Percentiles rank a stretch among this genome's conserved stretches.
Evolutionary conservation across 352 stramenopile genomes (phyloP).

Genomic region (Saprolegnia parasitica): DNA sequence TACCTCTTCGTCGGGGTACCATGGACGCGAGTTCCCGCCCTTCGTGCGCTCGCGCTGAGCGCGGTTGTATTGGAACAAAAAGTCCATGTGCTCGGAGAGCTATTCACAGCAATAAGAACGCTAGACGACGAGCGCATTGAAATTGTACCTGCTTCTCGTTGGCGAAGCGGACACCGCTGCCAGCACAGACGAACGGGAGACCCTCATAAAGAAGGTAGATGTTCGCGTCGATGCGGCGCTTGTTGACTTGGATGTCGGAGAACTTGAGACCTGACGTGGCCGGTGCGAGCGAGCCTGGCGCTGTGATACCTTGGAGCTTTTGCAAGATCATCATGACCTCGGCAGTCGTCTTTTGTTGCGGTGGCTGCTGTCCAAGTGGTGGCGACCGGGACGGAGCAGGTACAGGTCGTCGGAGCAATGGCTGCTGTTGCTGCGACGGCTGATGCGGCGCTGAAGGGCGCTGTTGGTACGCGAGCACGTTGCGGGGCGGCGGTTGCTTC

Average conservation of each 20-base stretch:
- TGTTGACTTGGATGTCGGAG: slow-evolving; percentile 54
- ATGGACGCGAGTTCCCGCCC: slow-evolving; percentile 72
- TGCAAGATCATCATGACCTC: slow-evolving; percentile 84
- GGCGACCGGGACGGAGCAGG: not conserved
- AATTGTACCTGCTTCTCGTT: slow-evolving; percentile 49
- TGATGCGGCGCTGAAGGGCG: not conserved
- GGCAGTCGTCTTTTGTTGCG: slow-evolving; percentile 15
- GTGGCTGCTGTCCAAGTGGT: not conserved
- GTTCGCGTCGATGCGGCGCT: slow-evolving; percentile 80
- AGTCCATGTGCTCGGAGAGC: slow-evolving; percentile 76
- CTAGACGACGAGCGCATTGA: not conserved
- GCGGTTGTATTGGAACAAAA: slow-evolving; percentile 84
- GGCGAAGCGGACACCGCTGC: slow-evolving; percentile 69
- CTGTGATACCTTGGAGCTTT: slow-evolving; percentile 59
- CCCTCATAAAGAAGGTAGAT: slow-evolving; percentile 82
- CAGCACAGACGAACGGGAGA: slow-evolving; percentile 70
- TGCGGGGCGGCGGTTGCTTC: no score
- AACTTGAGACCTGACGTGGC: slow-evolving; percentile 2
- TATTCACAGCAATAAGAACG: not conserved
- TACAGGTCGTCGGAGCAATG: not conserved
- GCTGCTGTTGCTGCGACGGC: not conserved
- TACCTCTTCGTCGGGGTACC: slow-evolving; percentile 70
- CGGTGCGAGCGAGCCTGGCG: not conserved
- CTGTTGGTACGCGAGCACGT: no score
- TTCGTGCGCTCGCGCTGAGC: slow-evolving; percentile 75